Evolutionary conservation across 78 protist species (phyloP), one percentile per base, ranked within the genome.

Genomic region (Dictyostelium brefeldianum): DNA sequence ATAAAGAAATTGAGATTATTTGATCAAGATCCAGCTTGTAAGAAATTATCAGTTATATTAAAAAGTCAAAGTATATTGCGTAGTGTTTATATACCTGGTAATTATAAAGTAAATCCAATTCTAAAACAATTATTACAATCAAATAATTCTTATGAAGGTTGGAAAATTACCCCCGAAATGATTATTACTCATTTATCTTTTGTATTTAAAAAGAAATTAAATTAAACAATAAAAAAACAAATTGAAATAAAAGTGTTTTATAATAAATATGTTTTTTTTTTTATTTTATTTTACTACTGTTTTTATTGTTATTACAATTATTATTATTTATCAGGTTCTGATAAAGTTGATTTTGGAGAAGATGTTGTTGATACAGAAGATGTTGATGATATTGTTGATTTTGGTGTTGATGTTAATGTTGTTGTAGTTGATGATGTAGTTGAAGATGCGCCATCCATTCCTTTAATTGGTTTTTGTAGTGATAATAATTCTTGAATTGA

Each of bases 401-500:
- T 25, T 17, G 27, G 10, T 4, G 70, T 62, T 62, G 70, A 31
- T 6, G 10, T 51, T 22, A 65, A 2, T 12, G 59, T 50, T 3
- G 57, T 48, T 2, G 67, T 50, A 4, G 80, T 20, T 5, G 20
- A 22, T 17, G 82, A 46, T 25, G 82, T 22, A 4, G 62, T 51
- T 3, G 82, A 25, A 17, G 82, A 20, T 15, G 65, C 53, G 12
- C 29, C 27, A 14, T 48, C 41, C 81, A 75, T 75, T 48, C 81
- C 81, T 75, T 48, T 75, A 48, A 75, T 75, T 75, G 81, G 81
- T 75, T 75, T 75, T 22, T 17, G 10, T 27, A 83, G 12, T 0
- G 92, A 41, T 47, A 85, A 48, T 27, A 85, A 50, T 29, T 85
- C 92, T 43, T 41, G 18, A 15, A 85, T 85, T 62, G 92, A 59